Evolutionary conservation across 2,329 filamentous ascomycete species (phyloP).

Genomic region (Westerdykella sp.): DNA sequence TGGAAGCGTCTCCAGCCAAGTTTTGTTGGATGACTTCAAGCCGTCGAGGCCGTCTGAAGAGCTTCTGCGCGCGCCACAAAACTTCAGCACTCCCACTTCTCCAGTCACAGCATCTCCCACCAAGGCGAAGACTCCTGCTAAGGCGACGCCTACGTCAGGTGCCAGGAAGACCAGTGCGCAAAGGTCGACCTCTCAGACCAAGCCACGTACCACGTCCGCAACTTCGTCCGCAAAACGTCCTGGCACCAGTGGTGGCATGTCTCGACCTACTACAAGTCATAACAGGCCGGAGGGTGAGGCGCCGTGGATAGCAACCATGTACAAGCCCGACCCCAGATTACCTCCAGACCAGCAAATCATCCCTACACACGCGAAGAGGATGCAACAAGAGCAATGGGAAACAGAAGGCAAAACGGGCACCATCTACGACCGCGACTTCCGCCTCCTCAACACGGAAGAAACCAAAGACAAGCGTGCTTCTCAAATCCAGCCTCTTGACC

Average conservation of each 20-base stretch:
- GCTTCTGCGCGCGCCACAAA: constrained; percentile 14
- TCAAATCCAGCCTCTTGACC: constrained; percentile 24
- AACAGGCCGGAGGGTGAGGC: constrained; percentile 80
- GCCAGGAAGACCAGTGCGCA: constrained; percentile 27
- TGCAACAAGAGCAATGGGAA: constrained; percentile 95
- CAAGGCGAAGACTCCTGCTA: constrained; percentile 38
- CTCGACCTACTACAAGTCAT: constrained; percentile 55
- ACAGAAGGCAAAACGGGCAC: constrained; percentile 81
- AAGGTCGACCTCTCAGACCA: constrained; percentile 28
- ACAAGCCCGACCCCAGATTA: constrained; percentile 88
- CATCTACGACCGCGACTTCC: constrained; percentile 81
- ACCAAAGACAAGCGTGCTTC: constrained; percentile 26
- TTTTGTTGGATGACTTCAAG: constrained; percentile 46
- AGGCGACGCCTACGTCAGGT: constrained; percentile 31
- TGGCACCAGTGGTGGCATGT: constrained; percentile 53
- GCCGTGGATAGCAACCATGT: constrained; percentile 90
- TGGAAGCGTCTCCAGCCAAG: constrained; percentile 54
- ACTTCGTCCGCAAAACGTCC: constrained; percentile 50
- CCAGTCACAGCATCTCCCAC: constrained; percentile 27
- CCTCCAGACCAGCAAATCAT: constrained; percentile 94
- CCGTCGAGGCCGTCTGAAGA: constrained; percentile 22
- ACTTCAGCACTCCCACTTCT: constrained; percentile 24
- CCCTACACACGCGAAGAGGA: constrained; percentile 81
- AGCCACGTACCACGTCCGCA: constrained; percentile 28
- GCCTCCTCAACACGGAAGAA: constrained; percentile 66